These are phyloP conservation scores for Penicillium herquei DNA, from an alignment of 495 filamentous ascomycete genomes.

Conservation along the genomic window DNA sequence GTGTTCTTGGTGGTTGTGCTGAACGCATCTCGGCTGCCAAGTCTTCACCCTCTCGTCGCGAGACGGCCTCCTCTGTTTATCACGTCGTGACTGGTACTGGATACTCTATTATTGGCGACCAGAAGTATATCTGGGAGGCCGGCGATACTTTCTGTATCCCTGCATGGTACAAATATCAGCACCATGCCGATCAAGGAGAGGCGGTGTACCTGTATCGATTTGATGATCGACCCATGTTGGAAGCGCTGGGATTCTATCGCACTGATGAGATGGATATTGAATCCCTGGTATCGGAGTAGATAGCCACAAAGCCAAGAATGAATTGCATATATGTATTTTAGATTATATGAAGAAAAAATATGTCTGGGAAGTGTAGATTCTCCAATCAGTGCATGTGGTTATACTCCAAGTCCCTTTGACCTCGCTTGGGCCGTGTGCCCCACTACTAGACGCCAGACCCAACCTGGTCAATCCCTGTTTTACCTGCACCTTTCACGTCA, in stretches of 20 bases:
- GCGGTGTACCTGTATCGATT: slow-evolving; percentile 46
- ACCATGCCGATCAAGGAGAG: slow-evolving; percentile 28
- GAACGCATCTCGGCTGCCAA: too few species aligned
- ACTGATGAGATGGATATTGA: slow-evolving; percentile 24
- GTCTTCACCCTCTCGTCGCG: slow-evolving; percentile 18
- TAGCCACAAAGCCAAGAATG: too few species aligned
- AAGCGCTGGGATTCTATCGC: slow-evolving; percentile 38
- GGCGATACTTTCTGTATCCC: slow-evolving; percentile 40
- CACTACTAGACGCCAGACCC: too few species aligned
- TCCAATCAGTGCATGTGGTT: too few species aligned
- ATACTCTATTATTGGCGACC: slow-evolving; percentile 27
- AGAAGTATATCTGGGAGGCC: slow-evolving; percentile 32
- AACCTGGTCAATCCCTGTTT: too few species aligned
- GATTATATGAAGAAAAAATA: too few species aligned
- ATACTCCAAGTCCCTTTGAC: not conserved
- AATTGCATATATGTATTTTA: too few species aligned
- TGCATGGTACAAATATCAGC: slow-evolving; percentile 39
- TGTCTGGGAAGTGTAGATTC: too few species aligned
- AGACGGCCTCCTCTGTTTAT: slow-evolving; percentile 42
- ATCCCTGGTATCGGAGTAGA: too few species aligned
- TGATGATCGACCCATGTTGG: slow-evolving; percentile 47
- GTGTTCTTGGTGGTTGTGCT: too few species aligned
- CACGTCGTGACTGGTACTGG: slow-evolving; percentile 35
- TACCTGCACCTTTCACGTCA: too few species aligned
- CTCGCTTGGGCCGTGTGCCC: not conserved